Conservation (phyloP, 495 filamentous ascomycete species). For the Trichocladium antarcticum region DNA sequence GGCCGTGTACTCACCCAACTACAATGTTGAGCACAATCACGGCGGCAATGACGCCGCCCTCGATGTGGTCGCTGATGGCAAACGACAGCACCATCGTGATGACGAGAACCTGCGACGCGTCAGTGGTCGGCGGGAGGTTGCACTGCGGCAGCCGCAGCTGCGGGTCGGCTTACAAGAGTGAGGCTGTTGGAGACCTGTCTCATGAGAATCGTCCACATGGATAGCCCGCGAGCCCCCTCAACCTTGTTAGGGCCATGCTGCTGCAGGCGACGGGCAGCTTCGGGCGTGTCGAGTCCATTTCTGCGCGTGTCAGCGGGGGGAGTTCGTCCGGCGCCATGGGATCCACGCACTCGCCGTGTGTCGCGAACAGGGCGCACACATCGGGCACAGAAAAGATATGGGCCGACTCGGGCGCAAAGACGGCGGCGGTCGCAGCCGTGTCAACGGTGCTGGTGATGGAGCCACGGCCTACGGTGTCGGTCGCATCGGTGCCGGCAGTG, state of each 20-base stretch:
- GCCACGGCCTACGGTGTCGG: conserved; percentile 4
- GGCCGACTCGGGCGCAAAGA: conserved; percentile 17
- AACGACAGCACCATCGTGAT: conserved; percentile 77
- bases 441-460: conserved; percentile 8
- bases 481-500: conserved; percentile 12
- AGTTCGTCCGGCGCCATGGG: no score
- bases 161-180: conserved; percentile 22
- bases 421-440: conserved; percentile 1
- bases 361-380: conserved; percentile 18
- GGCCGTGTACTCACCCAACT: conserved; percentile 32
- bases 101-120: conserved; percentile 51
- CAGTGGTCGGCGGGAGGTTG: background rate
- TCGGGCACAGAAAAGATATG: conserved; percentile 22
- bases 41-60: conserved; percentile 70
- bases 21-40: conserved; percentile 77
- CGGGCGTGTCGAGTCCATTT: conserved; percentile 32
- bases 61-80: conserved; percentile 67
- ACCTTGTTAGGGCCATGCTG: conserved; percentile 43
- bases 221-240: conserved; percentile 40
- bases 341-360: conserved; percentile 17
- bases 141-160: background rate
- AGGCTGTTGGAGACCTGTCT: conserved; percentile 47
- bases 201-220: conserved; percentile 44
- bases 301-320: conserved; percentile 11
- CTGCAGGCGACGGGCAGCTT: conserved; percentile 36